Conservation (phyloP, 306 rosid species). For the Trifolium fragiferum region DNA sequence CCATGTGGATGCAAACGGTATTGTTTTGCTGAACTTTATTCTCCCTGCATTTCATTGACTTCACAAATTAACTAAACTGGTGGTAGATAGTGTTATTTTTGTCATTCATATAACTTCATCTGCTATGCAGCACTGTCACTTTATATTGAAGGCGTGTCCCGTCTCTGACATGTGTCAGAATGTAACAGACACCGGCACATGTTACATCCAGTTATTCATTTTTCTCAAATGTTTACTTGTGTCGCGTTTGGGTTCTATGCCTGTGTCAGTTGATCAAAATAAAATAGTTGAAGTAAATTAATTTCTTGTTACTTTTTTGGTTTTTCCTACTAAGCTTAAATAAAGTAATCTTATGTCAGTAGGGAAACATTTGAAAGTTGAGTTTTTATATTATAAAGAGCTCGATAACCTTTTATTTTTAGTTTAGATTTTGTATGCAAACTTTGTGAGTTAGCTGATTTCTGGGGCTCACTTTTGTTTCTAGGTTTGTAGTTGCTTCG, state of each 20-base stretch:
- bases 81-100: constrained; percentile 19
- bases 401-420: background rate
- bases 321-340: background rate
- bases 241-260: background rate
- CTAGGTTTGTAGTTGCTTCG: constrained; percentile 87
- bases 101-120: background rate
- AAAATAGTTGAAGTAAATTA: constrained; percentile 11
- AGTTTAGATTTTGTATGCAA: background rate
- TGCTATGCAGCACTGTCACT: background rate
- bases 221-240: background rate
- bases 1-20: constrained; percentile 98
- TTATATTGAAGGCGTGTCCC: background rate
- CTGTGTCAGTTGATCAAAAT: too few relatives aligned
- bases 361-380: constrained; percentile 11
- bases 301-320: background rate
- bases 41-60: constrained; percentile 2
- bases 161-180: background rate
- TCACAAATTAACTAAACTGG: background rate
- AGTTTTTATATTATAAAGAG: background rate
- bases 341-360: background rate
- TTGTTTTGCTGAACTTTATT: constrained; percentile 29
- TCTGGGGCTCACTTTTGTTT: constrained; percentile 28
- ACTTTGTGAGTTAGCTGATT: constrained; percentile 38
- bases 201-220: background rate
- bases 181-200: background rate